A percentile compares a stretch with the other conserved stretches of the same genome.
phyloP scores from a whole-genome alignment of 2,329 filamentous ascomycete species.

The Pseudocercospora vitis region DNA sequence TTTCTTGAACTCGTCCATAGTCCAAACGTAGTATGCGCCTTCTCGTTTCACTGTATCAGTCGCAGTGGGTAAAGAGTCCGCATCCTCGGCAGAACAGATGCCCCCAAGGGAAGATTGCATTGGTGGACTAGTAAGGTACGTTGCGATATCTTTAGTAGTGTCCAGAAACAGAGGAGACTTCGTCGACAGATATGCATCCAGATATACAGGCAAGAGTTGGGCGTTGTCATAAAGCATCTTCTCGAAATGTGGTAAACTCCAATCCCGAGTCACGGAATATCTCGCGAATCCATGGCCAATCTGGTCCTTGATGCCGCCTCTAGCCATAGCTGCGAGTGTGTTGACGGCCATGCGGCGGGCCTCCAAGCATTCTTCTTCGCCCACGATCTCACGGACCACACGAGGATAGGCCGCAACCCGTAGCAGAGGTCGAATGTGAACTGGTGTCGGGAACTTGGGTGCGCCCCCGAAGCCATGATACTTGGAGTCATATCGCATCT shows the following conservation, averaged over 20 bases:
- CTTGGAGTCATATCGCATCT: slow-evolving; percentile 72
- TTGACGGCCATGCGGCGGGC: slow-evolving; percentile 77
- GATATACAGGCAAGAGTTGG: slow-evolving; percentile 76
- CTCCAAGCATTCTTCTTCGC: slow-evolving; percentile 70
- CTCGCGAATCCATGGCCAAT: slow-evolving; percentile 77
- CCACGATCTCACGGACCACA: slow-evolving; percentile 83
- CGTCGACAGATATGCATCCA: slow-evolving; percentile 77
- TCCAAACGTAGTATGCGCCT: slow-evolving; percentile 95
- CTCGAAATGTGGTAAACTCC: slow-evolving; percentile 94
- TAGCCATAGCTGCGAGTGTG: slow-evolving; percentile 76
- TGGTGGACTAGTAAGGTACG: slow-evolving; percentile 75
- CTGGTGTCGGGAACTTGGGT: slow-evolving; percentile 87
- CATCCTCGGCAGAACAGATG: slow-evolving; percentile 86
- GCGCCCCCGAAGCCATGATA: slow-evolving; percentile 74
- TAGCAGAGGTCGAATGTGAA: slow-evolving; percentile 80
- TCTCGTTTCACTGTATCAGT: slow-evolving; percentile 80
- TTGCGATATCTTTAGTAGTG: slow-evolving; percentile 75
- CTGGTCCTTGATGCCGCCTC: slow-evolving; percentile 70
- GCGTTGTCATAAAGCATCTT: slow-evolving; percentile 95
- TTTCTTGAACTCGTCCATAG: slow-evolving; percentile 76
- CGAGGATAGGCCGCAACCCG: slow-evolving; percentile 69
- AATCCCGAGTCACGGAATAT: slow-evolving; percentile 87
- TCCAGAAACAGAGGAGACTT: slow-evolving; percentile 71
- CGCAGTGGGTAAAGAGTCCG: slow-evolving; percentile 75
- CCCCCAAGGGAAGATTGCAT: slow-evolving; percentile 69